phyloP scores from a whole-genome alignment of 495 filamentous ascomycete genomes.

The Astrocystis sublimbata region DNA sequence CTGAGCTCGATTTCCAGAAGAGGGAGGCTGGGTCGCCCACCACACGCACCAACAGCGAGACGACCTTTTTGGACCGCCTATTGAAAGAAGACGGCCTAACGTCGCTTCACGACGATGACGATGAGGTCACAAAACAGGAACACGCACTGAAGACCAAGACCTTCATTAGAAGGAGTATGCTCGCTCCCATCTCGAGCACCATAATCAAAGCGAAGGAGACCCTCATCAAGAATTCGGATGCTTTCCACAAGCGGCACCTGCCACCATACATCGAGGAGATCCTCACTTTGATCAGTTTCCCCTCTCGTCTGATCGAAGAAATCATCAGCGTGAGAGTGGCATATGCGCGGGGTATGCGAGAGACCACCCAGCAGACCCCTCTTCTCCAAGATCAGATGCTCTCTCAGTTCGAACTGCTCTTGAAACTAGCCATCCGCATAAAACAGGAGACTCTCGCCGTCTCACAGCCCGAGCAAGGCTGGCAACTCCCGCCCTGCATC shows the following conservation, averaged over 20 bases:
- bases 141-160: conserved; percentile 34
- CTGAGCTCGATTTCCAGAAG: conserved; percentile 86
- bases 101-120: conserved; percentile 77
- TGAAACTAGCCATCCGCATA: conserved; percentile 86
- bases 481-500: conserved; percentile 94
- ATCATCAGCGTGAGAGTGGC: conserved; percentile 91
- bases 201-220: conserved; percentile 93
- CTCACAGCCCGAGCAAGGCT: conserved; percentile 84
- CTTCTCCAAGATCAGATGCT: conserved; percentile 98
- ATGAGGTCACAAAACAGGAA: conserved; percentile 37
- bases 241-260: conserved; percentile 86
- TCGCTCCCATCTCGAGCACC: conserved; percentile 76
- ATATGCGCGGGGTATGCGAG: conserved; percentile 92
- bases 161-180: conserved; percentile 65
- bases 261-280: conserved; percentile 97
- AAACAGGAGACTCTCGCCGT: conserved; percentile 85
- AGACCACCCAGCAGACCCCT: conserved; percentile 74
- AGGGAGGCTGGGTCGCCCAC: conserved; percentile 53
- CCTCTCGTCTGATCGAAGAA: conserved; percentile 91
- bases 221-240: conserved; percentile 80
- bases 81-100: conserved; percentile 95
- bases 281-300: conserved; percentile 93
- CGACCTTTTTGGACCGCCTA: conserved; percentile 95
- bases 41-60: conserved; percentile 76
- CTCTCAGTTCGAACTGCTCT: conserved; percentile 88